Base-by-base conservation (phyloP, 768 basidiomycete species). In the Cystoderma amianthinum region DNA sequence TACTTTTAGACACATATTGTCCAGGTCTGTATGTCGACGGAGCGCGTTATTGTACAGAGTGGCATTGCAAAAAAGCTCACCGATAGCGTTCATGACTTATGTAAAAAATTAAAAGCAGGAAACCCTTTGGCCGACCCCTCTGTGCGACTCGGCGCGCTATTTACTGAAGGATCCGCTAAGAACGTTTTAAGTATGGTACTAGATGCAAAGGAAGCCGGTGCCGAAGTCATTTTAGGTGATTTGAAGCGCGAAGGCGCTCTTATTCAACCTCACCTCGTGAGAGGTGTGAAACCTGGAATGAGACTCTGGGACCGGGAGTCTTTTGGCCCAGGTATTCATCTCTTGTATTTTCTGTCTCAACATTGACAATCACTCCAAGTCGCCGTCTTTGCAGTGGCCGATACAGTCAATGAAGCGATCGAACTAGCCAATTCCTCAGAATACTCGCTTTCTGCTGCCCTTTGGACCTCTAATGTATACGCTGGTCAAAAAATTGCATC, bases 21-120 rank as follows among this genome's bases (percentile, higher is more conserved):
- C 30, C 30, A 78, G 57, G 62, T 77, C 32, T 79, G 76, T 58
- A 76, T 79, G 72, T 74, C 76, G 1, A 71, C 74, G 5, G 74
- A 76, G 48, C 70, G 76, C 5, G 68, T 78, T n/a, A 72, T 79
- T 33, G 70, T 69, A 21, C 72, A 76, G 46, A 56, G 64, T 13
- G 59, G 53, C 5, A 57, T 67, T 10, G 62, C 69, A 7, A 55
- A 64, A 1, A 42, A 42, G 2, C 61, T 78, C 10, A 51, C 68
- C 10, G 41, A 51, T 3, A 48, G 61, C 6, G 52, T 79, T 12
- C 56, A 56, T 24, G 41, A 47, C 2, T 55, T 70, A 3, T 56
- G 52, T 34, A 49, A 45, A 36, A 40, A 47, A 4, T 46, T 76
- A 23, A 69, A 61, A 28, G 69, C 67, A 0, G 73, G 73, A 1